Evolutionary conservation across 257 asterid genomes (phyloP), one percentile per base, ranked within the genome.

Genomic region (Solanum virginianum): DNA sequence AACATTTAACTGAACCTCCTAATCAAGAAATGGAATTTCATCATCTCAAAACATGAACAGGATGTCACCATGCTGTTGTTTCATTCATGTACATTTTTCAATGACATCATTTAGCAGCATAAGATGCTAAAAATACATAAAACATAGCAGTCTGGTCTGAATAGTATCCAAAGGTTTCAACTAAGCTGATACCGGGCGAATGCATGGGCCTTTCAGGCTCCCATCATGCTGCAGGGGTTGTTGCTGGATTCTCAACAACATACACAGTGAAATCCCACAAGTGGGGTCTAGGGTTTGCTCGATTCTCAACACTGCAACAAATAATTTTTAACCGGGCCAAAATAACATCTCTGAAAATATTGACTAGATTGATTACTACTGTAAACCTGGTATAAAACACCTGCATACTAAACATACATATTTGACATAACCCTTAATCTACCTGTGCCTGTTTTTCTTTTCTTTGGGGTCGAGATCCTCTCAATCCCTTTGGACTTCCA

Each of bases 401-500:
- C 47, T 51, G 47, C 65, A 51, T 14, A 51, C 63, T 77, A 9
- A 45, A 53, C 83, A 29, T 16, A 39, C 51, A 39, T 1, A 53
- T 53, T 29, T 15, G 63, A 77, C 16, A 53, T 77, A 79, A 26
- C 65, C 26, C 57, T 83, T 74, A 83, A 54, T 13, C 39, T 83
- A 69, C 70, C 56, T 5, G 63, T 43, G 74, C 80, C 6, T 87
- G 39, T 24, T 88, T 88, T 72, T 77, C 66, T 84, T 86, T 88
- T 87, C 84, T 89, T 18, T 84, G 77, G 24, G 91, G 87, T 71
- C 43, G 81, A 29, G 65, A 22, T 2, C 85, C 68, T 32, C 87
- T 69, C n/a, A 32, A 65, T 88, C 88, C 92, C 92, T 89, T 91
- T 74, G 80, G 22, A 59, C 45, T 84, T 57, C 60, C 91, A 55